phyloP scores from a whole-genome alignment of 495 filamentous ascomycete species.

The Massariosphaeria phaeospora region DNA sequence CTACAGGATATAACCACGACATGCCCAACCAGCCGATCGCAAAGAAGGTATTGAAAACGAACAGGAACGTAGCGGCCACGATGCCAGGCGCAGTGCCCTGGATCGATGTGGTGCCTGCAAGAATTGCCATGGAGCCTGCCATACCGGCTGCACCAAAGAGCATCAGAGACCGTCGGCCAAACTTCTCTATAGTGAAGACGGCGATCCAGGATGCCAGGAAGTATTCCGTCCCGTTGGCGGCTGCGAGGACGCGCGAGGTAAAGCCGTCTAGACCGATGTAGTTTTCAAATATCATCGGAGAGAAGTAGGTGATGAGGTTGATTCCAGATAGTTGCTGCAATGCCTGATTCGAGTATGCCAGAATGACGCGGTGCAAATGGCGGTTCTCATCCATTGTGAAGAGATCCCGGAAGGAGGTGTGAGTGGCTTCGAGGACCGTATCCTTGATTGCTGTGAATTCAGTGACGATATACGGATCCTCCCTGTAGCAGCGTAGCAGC shows the following conservation, averaged over 20 bases:
- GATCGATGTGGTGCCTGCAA: constrained; percentile 45
- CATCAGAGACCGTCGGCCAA: constrained; percentile 76
- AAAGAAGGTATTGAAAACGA: constrained; percentile 59
- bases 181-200: constrained; percentile 76
- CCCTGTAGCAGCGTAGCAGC: no score
- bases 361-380: constrained; percentile 65
- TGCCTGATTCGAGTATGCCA: constrained; percentile 72
- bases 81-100: constrained; percentile 8
- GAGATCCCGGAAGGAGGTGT: constrained; percentile 60
- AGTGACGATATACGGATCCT: constrained; percentile 45
- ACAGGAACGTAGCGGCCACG: constrained; percentile 48
- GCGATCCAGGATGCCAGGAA: constrained; percentile 75
- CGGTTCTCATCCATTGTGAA: constrained; percentile 69
- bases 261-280: constrained; percentile 48
- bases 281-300: constrained; percentile 56
- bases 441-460: constrained; percentile 71
- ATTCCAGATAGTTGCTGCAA: constrained; percentile 65
- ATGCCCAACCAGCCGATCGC: constrained; percentile 55
- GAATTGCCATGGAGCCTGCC: constrained; percentile 77
- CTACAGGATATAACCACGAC: constrained; percentile 56
- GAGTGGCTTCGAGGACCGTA: constrained; percentile 65
- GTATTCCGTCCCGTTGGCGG: constrained; percentile 53
- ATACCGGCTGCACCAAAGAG: constrained; percentile 74
- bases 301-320: constrained; percentile 59
- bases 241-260: constrained; percentile 42